These are phyloP conservation scores for Magnaporthales sp. DNA, from an alignment of 2,329 filamentous ascomycete species.

Conservation along the genomic window DNA sequence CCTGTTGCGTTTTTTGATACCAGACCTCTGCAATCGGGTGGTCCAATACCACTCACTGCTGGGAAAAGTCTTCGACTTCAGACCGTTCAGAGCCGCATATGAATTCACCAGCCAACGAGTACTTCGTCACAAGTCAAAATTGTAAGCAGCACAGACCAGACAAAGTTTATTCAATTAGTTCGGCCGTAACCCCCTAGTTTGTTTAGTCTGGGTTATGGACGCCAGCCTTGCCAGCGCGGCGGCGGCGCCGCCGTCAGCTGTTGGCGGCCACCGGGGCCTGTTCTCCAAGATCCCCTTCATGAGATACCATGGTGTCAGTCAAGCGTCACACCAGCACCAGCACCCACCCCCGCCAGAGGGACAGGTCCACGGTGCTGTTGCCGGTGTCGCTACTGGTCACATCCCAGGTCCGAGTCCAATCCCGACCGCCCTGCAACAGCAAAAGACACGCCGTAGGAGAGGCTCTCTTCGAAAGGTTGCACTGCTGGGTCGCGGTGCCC, in stretches of 20 bases:
- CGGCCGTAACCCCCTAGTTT: neutral
- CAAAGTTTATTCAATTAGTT: neutral
- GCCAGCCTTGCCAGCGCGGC: conserved; percentile 1
- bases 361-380: neutral
- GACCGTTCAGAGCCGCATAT: neutral
- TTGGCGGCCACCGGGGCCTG: conserved; percentile 4
- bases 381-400: neutral
- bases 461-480: conserved; percentile 85
- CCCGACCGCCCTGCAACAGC: conserved; percentile 30
- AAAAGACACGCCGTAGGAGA: conserved; percentile 59
- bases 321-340: neutral
- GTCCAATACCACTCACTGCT: neutral
- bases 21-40: neutral
- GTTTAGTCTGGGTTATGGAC: neutral
- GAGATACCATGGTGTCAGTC: neutral
- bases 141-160: neutral
- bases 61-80: neutral
- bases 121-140: neutral
- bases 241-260: conserved; percentile 1
- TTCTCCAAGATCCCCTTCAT: conserved; percentile 4
- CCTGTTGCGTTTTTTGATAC: neutral
- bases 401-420: conserved; percentile 7
- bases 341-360: neutral
- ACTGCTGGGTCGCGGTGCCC: conserved; percentile 65
- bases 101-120: neutral